Percentiles rank a stretch among this genome's conserved stretches.
Evolutionary conservation across 345 rosid species (phyloP).

Genomic region (Odontarrhena argentea): DNA sequence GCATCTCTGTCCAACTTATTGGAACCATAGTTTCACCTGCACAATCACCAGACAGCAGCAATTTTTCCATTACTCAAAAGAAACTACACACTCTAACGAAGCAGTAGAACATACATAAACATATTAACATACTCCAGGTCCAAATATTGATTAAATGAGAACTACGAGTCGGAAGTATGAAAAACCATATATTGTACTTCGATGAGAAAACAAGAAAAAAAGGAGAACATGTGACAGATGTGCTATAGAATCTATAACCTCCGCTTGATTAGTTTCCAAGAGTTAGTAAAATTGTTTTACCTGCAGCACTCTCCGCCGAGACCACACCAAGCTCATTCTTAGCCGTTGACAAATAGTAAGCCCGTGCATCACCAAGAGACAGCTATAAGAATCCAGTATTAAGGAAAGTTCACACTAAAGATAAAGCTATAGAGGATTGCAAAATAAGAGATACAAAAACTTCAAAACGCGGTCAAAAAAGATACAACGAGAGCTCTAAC

Average conservation of each 20-base stretch:
- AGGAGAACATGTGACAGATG: background rate
- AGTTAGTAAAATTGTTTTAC: conserved; percentile 37
- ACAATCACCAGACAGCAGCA: conserved; percentile 10
- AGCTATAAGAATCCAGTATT: conserved; percentile 50
- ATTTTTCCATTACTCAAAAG: background rate
- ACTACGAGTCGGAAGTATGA: background rate
- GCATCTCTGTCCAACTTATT: conserved; percentile 95
- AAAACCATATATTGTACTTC: background rate
- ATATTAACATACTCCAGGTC: background rate
- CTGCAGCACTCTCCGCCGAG: conserved; percentile 84
- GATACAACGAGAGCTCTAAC: conserved; percentile 91
- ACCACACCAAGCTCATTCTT: conserved; percentile 90
- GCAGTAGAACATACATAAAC: conserved; percentile 3
- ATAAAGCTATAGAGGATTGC: background rate
- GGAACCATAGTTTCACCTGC: conserved; percentile 91
- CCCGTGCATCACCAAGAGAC: conserved; percentile 95
- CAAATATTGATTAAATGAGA: background rate
- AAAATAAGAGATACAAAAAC: too few species aligned
- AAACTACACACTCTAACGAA: background rate
- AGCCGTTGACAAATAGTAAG: conserved; percentile 89
- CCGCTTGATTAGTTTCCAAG: conserved; percentile 5
- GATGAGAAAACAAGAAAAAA: background rate
- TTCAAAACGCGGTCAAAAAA: conserved; percentile 35
- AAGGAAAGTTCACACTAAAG: conserved; percentile 8
- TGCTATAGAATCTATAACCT: background rate